Base-by-base conservation (phyloP, 1,139 yeast species). In the Debaryomyces psychrophilus region DNA sequence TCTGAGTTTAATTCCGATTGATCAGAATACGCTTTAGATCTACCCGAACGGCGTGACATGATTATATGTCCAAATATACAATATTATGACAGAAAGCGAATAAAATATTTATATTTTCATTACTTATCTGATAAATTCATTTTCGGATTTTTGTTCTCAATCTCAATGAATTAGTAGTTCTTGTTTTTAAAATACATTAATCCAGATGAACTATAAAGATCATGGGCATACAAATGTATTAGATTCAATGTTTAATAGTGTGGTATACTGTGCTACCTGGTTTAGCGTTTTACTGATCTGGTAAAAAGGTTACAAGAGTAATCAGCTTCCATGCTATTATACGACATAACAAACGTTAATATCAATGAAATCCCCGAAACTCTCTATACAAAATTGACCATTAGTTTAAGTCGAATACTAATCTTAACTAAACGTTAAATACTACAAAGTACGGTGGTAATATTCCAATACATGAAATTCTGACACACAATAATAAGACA, bases 31-130 rank as follows among this genome's bases (percentile, higher is more conserved):
- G 54, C 36, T 41, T 52, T 54, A 31, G 63, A 58, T 52, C 69
- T 61, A 20, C 64, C 68, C 34, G 70, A 64, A 37, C 69, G 57
- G 37, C 71, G 68, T 37, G 69, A 63, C 69, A 65, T 64, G 7
- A 25, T 22, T 38, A 8, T 38, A 28, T 17, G 22, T 7, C n/a
- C n/a, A 12, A 15, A 7, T 18, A 20, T 28, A 37, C 20, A n/a
- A 9, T 17, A 6, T 4, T 28, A 4, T 20, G 17, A 14, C 15
- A 35, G n/a, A n/a, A n/a, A n/a, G n/a, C 12, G n/a, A 11, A n/a
- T 8, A 14, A 23, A 23, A 12, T 20, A 8, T 35, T 23, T 35
- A 22, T 23, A 14, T 35, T 22, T 23, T 35, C 28, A 22, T 20
- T 25, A 35, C 38, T 35, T 35, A 35, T 35, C 38, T 35, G 29